Percentiles rank a stretch among this genome's conserved stretches.
phyloP scores from a whole-genome alignment of 169 alveolate genomes.

The Cryptosporidium sp. region DNA sequence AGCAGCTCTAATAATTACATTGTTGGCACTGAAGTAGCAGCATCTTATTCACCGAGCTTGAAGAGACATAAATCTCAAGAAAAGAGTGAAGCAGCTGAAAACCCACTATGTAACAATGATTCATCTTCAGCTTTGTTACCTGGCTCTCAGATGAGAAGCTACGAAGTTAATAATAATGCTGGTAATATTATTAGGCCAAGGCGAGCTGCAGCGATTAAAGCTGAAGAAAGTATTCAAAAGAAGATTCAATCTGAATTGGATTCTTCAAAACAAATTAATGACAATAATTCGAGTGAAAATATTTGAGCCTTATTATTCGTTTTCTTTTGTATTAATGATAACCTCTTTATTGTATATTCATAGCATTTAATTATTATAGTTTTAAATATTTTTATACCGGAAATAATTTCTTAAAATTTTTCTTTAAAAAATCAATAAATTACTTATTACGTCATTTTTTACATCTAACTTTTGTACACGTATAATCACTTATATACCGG shows the following conservation, averaged over 20 bases:
- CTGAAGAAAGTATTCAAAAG: constrained; percentile 66
- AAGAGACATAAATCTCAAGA: constrained; percentile 17
- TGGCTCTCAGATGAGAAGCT: not conserved
- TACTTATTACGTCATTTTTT: not conserved
- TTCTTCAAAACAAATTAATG: constrained; percentile 6
- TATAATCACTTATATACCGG: constrained; percentile 33
- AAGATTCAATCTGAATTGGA: constrained; percentile 62
- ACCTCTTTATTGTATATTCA: not conserved
- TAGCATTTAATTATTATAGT: not conserved
- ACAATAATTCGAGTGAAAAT: not conserved
- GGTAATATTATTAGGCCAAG: constrained; percentile 15
- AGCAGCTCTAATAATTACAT: not conserved
- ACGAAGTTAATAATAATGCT: not conserved
- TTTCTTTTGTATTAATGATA: not conserved
- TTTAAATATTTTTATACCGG: too few species aligned
- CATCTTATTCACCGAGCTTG: constrained; percentile 18
- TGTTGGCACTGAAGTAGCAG: not conserved
- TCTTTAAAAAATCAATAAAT: not conserved
- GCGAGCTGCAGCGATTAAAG: constrained; percentile 72
- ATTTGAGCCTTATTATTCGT: not conserved
- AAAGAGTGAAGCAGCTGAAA: not conserved
- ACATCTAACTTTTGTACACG: not conserved
- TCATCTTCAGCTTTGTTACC: not conserved
- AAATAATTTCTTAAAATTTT: too few species aligned
- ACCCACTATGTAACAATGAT: not conserved